Evolutionary conservation across 225 moss, liverwort and hornwort species (phyloP).

Genomic region (Pleurozium schreberi): DNA sequence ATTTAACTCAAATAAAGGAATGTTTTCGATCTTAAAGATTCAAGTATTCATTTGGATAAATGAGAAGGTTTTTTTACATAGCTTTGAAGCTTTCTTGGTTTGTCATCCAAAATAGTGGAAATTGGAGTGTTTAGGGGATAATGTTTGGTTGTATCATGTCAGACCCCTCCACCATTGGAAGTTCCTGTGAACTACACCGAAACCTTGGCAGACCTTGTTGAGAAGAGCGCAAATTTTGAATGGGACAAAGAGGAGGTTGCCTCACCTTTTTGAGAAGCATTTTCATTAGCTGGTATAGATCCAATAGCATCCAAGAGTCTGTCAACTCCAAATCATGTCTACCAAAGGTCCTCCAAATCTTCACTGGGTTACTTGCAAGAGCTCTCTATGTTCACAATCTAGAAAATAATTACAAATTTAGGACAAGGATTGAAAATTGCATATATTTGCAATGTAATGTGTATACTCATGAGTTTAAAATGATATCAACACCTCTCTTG

Average conservation of each 20-base stretch:
- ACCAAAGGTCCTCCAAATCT: background rate
- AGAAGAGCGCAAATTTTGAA: background rate
- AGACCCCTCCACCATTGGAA: background rate
- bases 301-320: background rate
- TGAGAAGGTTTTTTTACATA: too few species aligned
- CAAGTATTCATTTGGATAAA: too few species aligned
- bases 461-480: background rate
- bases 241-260: background rate
- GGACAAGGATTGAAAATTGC: background rate
- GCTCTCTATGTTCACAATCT: background rate
- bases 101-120: too few species aligned
- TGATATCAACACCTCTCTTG: background rate
- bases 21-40: too few species aligned
- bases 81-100: too few species aligned
- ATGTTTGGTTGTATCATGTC: background rate
- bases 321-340: background rate
- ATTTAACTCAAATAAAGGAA: too few species aligned
- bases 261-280: background rate
- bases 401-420: background rate
- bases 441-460: background rate
- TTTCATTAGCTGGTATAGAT: background rate
- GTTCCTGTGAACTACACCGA: background rate
- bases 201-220: background rate
- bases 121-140: too few species aligned
- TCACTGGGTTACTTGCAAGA: background rate